phyloP scores from a whole-genome alignment of 1,284 basidiomycete species.

The Schizophyllum commune region DNA sequence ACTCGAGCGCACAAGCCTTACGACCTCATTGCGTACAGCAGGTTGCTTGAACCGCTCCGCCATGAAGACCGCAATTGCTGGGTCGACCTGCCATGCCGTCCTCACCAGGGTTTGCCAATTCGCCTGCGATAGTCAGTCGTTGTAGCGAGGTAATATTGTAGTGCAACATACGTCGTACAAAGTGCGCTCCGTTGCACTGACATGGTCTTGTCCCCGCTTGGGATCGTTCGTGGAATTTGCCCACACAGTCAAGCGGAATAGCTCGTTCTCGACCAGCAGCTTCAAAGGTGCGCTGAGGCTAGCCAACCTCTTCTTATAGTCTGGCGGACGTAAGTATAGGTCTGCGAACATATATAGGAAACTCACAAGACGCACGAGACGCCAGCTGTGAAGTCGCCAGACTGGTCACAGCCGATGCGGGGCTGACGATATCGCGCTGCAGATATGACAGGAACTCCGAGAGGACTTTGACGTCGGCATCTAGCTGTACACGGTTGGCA shows the following conservation, averaged over 20 bases:
- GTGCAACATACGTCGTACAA: constrained; percentile 47
- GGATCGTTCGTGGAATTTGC: constrained; percentile 78
- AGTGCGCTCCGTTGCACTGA: constrained; percentile 47
- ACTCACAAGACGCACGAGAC: constrained; percentile 39
- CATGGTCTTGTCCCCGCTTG: constrained; percentile 57
- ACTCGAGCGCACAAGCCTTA: constrained; percentile 66
- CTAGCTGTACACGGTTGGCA: constrained; percentile 83
- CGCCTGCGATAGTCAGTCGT: constrained; percentile 33
- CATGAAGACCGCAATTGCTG: constrained; percentile 78
- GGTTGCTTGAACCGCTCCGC: constrained; percentile 79
- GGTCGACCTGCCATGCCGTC: constrained; percentile 79
- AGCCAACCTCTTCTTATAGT: constrained; percentile 51
- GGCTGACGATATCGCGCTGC: constrained; percentile 65
- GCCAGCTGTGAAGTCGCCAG: constrained; percentile 45
- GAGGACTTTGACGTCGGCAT: constrained; percentile 82
- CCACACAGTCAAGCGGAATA: constrained; percentile 85
- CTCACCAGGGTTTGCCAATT: constrained; percentile 65
- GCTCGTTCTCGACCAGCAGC: constrained; percentile 86
- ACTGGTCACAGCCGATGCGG: constrained; percentile 64
- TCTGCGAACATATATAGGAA: constrained; percentile 3
- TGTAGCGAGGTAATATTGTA: neutral
- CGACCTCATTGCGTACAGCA: constrained; percentile 62
- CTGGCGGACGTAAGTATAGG: constrained; percentile 25
- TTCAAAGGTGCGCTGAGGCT: constrained; percentile 69
- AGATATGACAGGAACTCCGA: constrained; percentile 79